Conservation (phyloP, 805 yeast species). For the Candida bentonensis region DNA sequence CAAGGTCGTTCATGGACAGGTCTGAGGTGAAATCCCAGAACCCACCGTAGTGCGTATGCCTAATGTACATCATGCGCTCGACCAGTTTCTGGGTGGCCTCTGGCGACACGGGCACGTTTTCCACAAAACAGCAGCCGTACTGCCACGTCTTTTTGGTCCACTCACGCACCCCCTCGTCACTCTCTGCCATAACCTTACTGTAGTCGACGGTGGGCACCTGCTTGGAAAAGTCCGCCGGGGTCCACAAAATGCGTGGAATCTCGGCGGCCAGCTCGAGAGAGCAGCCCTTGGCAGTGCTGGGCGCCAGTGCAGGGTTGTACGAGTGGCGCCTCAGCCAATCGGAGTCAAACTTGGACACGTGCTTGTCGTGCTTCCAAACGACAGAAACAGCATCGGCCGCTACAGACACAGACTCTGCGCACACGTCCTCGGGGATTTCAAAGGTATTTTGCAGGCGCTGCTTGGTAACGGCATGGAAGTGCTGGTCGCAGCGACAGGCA, state of each 20-base stretch:
- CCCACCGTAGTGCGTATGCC: slow-evolving; percentile 67
- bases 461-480: slow-evolving; percentile 41
- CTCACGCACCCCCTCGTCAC: slow-evolving; percentile 32
- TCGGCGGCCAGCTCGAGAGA: slow-evolving; percentile 9
- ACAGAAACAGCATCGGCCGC: slow-evolving; percentile 9
- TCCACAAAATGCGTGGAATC: slow-evolving; percentile 38
- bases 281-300: slow-evolving; percentile 17
- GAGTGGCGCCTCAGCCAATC: slow-evolving; percentile 37
- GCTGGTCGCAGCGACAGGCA: slow-evolving; percentile 42
- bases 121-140: slow-evolving; percentile 48
- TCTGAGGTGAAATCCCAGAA: slow-evolving; percentile 70
- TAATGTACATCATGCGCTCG: slow-evolving; percentile 42
- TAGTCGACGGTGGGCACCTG: slow-evolving; percentile 6
- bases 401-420: slow-evolving; percentile 13
- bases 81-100: slow-evolving; percentile 45
- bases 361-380: slow-evolving; percentile 28
- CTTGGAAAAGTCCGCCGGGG: slow-evolving; percentile 30
- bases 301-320: slow-evolving; percentile 35
- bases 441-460: slow-evolving; percentile 48
- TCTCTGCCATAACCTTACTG: slow-evolving; percentile 27
- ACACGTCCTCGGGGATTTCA: slow-evolving; percentile 23
- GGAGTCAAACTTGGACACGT: slow-evolving; percentile 25
- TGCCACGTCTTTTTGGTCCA: slow-evolving; percentile 41
- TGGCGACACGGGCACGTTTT: slow-evolving; percentile 45
- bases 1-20: slow-evolving; percentile 52